Percentiles rank a stretch among this genome's conserved stretches.
phyloP scores from a whole-genome alignment of 345 rosid genomes.

The Brassica rapa region DNA sequence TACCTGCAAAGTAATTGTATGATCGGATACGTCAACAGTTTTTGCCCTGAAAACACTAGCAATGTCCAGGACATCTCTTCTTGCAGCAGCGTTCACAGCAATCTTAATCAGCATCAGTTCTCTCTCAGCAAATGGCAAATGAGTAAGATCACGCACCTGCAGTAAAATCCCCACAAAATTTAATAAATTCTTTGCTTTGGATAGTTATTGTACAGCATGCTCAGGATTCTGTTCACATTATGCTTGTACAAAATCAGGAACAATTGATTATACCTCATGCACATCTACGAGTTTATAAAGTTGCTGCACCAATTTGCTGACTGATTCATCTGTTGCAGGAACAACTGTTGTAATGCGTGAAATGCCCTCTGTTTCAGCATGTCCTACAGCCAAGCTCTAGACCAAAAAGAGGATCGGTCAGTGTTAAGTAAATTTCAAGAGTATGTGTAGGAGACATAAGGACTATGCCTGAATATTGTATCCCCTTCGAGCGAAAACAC shows the following conservation, averaged over 20 bases:
- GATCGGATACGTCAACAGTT: slow-evolving; percentile 74
- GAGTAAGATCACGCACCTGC: slow-evolving; percentile 68
- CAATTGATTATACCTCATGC: slow-evolving; percentile 34
- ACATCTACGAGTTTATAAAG: slow-evolving; percentile 46
- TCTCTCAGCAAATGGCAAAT: slow-evolving; percentile 71
- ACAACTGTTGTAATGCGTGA: slow-evolving; percentile 47
- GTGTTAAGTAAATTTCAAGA: slow-evolving; percentile 1
- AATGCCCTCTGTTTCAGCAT: slow-evolving; percentile 45
- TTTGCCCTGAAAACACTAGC: slow-evolving; percentile 73
- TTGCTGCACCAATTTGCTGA: slow-evolving; percentile 46
- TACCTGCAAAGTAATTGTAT: slow-evolving; percentile 74
- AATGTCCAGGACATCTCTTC: slow-evolving; percentile 70
- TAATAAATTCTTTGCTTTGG: neutral
- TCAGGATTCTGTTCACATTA: slow-evolving; percentile 3
- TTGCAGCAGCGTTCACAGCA: slow-evolving; percentile 60
- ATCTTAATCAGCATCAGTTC: slow-evolving; percentile 69
- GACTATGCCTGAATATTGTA: slow-evolving; percentile 79
- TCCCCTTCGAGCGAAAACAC: slow-evolving; percentile 82
- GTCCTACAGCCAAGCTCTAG: slow-evolving; percentile 48
- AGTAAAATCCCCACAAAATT: slow-evolving; percentile 13
- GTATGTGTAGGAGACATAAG: slow-evolving; percentile 18
- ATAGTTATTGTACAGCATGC: neutral
- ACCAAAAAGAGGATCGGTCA: neutral
- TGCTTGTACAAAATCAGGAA: neutral
- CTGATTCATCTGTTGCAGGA: slow-evolving; percentile 49